Evolutionary conservation across 331 rosid genomes (phyloP).

Genomic region (Saraca asoca): DNA sequence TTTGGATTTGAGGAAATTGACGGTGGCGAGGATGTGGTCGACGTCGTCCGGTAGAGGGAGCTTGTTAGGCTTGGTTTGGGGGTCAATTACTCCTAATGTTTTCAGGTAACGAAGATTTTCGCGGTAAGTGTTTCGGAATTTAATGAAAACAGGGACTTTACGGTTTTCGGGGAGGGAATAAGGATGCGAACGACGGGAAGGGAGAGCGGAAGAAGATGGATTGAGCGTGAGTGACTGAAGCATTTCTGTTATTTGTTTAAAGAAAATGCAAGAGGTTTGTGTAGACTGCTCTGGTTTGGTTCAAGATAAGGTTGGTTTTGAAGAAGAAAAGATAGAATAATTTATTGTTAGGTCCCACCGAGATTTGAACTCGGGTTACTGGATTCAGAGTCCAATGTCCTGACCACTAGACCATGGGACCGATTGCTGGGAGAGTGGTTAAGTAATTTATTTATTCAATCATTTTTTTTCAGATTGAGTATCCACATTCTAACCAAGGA

Average conservation of each 20-base stretch:
- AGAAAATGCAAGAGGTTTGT: constrained; percentile 4
- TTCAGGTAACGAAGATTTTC: constrained; percentile 78
- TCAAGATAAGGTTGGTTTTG: too few relatives aligned
- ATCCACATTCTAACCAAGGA: too few relatives aligned
- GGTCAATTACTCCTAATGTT: constrained; percentile 52
- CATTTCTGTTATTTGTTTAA: constrained; percentile 31
- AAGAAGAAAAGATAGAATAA: too few relatives aligned
- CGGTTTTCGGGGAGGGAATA: constrained; percentile 17
- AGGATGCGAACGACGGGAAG: background rate
- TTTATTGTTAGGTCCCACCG: constrained; percentile 58
- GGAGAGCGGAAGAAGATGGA: constrained; percentile 4
- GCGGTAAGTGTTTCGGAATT: constrained; percentile 66
- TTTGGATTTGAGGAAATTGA: constrained; percentile 64
- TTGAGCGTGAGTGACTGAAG: constrained; percentile 39
- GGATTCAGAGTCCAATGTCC: constrained; percentile 88
- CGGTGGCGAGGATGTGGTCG: constrained; percentile 55
- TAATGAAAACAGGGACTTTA: constrained; percentile 45
- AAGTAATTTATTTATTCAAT: too few relatives aligned
- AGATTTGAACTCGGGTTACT: constrained; percentile 83
- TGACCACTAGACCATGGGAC: constrained; percentile 81
- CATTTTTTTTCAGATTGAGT: too few relatives aligned
- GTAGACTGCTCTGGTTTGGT: too few relatives aligned
- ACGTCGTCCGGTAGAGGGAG: constrained; percentile 63
- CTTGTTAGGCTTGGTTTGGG: constrained; percentile 48
- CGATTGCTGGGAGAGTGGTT: constrained; percentile 7